Base-by-base conservation (phyloP, 345 rosid genomes). In the Gossypium mustelinum region DNA sequence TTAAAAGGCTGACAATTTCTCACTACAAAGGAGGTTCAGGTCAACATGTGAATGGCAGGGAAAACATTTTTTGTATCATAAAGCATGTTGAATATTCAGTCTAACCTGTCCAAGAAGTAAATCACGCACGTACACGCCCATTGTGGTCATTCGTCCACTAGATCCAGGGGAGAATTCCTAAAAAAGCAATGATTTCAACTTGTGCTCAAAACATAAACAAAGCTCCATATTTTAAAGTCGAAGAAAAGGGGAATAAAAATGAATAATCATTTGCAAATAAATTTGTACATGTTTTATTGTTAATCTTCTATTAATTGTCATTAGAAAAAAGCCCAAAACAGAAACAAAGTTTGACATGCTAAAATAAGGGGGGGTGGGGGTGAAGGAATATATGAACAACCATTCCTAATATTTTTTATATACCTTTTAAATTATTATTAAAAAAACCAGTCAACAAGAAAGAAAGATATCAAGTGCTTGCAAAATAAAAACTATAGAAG, bases 161-260 rank as follows among this genome's bases (percentile, higher is more conserved):
- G 97, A 93, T 68, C 94, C 96, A 9, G 99, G 99, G 73, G 97
- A 11, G 79, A 95, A 95, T 88, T 93, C 98, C 99, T 95, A 86
- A 74, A 81, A 84, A 13, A 43, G n/a, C 7, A 0, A 41, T 29
- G 9, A 25, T 45, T 59, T 73, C 56, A 73, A 3, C 54, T 60
- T 45, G 10, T 9, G 58, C 44, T 18, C 13, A 43, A 73, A 45
- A 22, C 71, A 68, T 4, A 68, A 68, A 68, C 71, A 24, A 14
- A 48, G 58, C 8, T 68, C 43, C 16, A 65, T 1, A 48, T 50
- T 29, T 11, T 43, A 43, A 65, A 43, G 20, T 43, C 11, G 7
- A 14, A 61, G 11, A 65, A 41, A n/a, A 11, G 8, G 14, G 25
- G 51, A 4, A 5, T 10, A 20, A 44, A 44, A 66, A 18, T 20